A percentile compares a stretch with the other conserved stretches of the same genome.
Evolutionary conservation across 192 early-diverging fungal genomes (phyloP).

Genomic region (Polychytrium aggregatum): DNA sequence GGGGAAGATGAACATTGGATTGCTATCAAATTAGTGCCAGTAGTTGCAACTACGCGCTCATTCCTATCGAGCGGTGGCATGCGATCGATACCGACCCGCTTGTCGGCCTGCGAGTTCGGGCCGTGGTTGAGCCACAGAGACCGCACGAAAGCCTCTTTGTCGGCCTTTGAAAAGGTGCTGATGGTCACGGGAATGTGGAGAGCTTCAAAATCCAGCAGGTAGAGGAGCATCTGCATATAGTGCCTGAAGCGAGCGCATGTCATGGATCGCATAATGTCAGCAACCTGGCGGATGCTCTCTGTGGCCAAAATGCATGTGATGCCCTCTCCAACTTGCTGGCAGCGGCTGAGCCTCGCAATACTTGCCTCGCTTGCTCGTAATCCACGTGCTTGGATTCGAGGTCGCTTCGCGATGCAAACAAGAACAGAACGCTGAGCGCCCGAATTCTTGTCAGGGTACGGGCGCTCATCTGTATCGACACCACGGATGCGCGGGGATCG

Average conservation of each 20-base stretch:
- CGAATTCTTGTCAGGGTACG: slow-evolving; percentile 45
- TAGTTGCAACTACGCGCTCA: too few relatives aligned
- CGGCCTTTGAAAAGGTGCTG: slow-evolving; percentile 47
- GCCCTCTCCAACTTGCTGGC: background rate
- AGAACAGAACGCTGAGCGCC: slow-evolving; percentile 46
- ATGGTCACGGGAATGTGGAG: slow-evolving; percentile 45
- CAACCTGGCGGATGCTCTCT: too few relatives aligned
- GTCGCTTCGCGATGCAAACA: slow-evolving; percentile 31
- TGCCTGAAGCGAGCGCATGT: slow-evolving; percentile 11
- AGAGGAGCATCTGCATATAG: slow-evolving; percentile 51
- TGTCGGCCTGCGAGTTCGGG: too few relatives aligned
- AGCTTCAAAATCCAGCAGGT: slow-evolving; percentile 61
- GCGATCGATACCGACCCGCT: too few relatives aligned
- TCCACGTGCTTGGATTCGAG: slow-evolving; percentile 21
- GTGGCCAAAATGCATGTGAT: background rate
- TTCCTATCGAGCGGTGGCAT: too few relatives aligned
- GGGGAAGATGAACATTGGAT: too few relatives aligned
- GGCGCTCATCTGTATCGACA: too few relatives aligned
- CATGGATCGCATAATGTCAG: slow-evolving; percentile 8
- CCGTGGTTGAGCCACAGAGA: slow-evolving; percentile 59
- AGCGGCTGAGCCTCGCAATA: background rate
- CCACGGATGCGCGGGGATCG: slow-evolving; percentile 10
- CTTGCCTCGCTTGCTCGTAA: slow-evolving; percentile 9
- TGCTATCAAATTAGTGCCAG: too few relatives aligned
- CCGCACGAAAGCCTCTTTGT: slow-evolving; percentile 54